Evolutionary conservation across 257 asterid genomes (phyloP), one percentile per base, ranked within the genome.

Genomic region (Solanum infundibuliforme): DNA sequence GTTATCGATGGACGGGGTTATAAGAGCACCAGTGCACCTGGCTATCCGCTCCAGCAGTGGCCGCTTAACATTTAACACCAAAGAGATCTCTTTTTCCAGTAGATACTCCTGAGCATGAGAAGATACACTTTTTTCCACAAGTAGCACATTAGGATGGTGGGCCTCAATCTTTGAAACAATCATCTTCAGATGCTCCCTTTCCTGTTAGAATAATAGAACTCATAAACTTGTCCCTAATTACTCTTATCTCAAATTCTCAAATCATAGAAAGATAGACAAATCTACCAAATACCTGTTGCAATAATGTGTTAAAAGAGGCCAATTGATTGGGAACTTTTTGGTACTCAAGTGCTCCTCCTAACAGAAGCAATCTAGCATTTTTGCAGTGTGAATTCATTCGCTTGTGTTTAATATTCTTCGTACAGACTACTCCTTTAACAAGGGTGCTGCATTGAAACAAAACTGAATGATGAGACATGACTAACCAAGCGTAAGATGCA

Each of bases 311-410:
- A 66, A 97, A 94, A 76, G 99, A 97, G 46, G 98, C 98, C 58
- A 97, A 95, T 89, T 95, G 98, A 91, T 95, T 95, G 81, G 98
- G 92, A 87, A 92, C 91, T 89, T 97, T 91, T 92, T 95, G 96
- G 92, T 93, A 97, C 93, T 97, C 99, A 85, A 97, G 94, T 58
- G 99, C 92, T 85, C 99, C 99, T 87, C 99, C 98, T 92, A 97
- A 90, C 76, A 97, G 90, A 87, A 97, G 99, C 87, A 97, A 89
- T 88, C 94, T 91, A 12, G 99, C 93, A 32, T 94, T 96, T 91
- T 94, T 94, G 95, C 93, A 93, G 90, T 94, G 98, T 52, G 99
- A 92, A 60, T 87, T 91, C 99, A 97, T 97, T 86, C 99, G 95
- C 88, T 97, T 97, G 94, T 97, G 99, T 88, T 96, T 97, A 83